These are phyloP conservation scores for Volvox reticuliferus DNA, from an alignment of 139 green algal genomes.

Conservation along the genomic window DNA sequence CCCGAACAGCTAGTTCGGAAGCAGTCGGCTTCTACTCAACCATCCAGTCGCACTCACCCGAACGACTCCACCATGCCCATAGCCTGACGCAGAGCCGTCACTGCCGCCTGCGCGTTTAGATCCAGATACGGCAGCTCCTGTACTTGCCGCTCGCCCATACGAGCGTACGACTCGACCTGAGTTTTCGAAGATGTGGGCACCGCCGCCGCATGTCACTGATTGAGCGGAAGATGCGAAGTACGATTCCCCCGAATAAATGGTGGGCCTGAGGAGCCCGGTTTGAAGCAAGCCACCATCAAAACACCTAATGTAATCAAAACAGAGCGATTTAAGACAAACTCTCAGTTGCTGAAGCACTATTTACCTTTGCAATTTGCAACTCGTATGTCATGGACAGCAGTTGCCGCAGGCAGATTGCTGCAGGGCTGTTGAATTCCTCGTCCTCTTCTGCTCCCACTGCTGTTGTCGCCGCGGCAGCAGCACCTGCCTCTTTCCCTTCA, in stretches of 20 bases:
- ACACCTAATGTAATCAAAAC: too few relatives aligned
- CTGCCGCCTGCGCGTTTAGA: background rate
- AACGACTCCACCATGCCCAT: constrained; percentile 41
- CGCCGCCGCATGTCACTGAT: too few relatives aligned
- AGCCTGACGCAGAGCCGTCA: constrained; percentile 14
- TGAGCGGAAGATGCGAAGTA: too few relatives aligned
- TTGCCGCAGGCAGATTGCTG: constrained; percentile 33
- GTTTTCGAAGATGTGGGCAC: too few relatives aligned
- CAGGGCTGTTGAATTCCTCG: constrained; percentile 17
- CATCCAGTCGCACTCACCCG: background rate
- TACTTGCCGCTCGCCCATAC: constrained; percentile 42
- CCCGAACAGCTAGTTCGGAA: too few relatives aligned
- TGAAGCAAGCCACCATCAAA: too few relatives aligned
- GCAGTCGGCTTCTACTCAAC: too few relatives aligned
- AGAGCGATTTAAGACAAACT: too few relatives aligned
- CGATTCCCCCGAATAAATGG: too few relatives aligned
- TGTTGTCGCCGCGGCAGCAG: background rate
- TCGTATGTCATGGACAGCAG: constrained; percentile 4
- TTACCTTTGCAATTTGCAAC: constrained; percentile 39
- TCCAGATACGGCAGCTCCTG: constrained; percentile 40
- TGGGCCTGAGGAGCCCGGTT: too few relatives aligned
- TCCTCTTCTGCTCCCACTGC: background rate
- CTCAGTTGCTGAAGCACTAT: background rate
- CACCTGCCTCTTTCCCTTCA: background rate
- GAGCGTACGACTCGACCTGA: constrained; percentile 51